A percentile compares a stretch with the other conserved stretches of the same genome.
These are phyloP conservation scores for Bombardia bombarda DNA, from an alignment of 495 filamentous ascomycete genomes.

Conservation along the genomic window DNA sequence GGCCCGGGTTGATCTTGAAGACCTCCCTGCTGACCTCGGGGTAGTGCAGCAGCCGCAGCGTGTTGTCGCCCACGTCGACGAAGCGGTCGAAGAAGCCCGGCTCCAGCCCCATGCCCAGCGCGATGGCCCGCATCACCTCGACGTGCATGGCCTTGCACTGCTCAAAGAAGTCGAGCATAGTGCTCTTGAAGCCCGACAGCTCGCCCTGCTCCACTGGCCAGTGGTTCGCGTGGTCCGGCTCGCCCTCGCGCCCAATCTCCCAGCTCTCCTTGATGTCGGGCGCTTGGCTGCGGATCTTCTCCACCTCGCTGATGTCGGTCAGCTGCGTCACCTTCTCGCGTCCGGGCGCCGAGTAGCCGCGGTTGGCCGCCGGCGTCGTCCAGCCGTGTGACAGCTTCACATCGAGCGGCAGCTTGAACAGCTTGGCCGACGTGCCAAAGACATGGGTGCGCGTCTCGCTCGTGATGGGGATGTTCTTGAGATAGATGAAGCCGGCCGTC, in stretches of 20 bases:
- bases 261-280: slow-evolving; percentile 80
- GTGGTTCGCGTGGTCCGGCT: slow-evolving; percentile 60
- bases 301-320: slow-evolving; percentile 49
- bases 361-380: slow-evolving; percentile 65
- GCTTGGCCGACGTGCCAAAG: slow-evolving; percentile 64
- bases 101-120: slow-evolving; percentile 69
- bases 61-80: slow-evolving; percentile 72
- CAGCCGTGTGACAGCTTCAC: slow-evolving; percentile 66
- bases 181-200: slow-evolving; percentile 56
- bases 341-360: slow-evolving; percentile 69
- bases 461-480: slow-evolving; percentile 69
- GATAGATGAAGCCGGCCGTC: slow-evolving; percentile 83
- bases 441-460: slow-evolving; percentile 47
- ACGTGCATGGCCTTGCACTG: slow-evolving; percentile 68
- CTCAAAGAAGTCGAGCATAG: slow-evolving; percentile 66
- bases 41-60: slow-evolving; percentile 82
- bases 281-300: slow-evolving; percentile 45
- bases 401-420: slow-evolving; percentile 64
- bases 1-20: slow-evolving; percentile 61
- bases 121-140: slow-evolving; percentile 82
- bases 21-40: slow-evolving; percentile 59
- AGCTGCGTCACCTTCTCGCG: slow-evolving; percentile 67
- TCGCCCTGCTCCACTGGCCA: slow-evolving; percentile 66
- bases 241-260: slow-evolving; percentile 74
- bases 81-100: slow-evolving; percentile 71